Conservation (phyloP, 495 filamentous ascomycete species). For the Neurospora africana region DNA sequence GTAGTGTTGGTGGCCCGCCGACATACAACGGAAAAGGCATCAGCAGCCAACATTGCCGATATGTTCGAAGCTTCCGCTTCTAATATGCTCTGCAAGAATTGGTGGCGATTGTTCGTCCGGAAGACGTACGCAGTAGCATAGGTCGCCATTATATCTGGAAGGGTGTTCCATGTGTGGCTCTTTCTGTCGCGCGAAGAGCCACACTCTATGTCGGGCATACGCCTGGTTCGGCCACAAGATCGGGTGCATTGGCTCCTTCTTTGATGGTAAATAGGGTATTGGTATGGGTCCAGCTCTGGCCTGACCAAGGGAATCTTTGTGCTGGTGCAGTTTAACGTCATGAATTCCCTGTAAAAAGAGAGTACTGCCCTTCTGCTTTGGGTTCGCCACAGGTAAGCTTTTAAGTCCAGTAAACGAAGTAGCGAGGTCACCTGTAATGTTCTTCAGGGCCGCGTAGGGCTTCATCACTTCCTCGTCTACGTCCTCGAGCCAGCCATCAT, state of each 20-base stretch:
- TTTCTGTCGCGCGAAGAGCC: neutral
- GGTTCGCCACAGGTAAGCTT: neutral
- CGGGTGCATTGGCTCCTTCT: neutral
- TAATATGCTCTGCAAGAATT: neutral
- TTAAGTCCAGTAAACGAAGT: neutral
- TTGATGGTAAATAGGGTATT: neutral
- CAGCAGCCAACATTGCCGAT: neutral
- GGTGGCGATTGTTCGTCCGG: neutral
- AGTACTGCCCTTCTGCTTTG: neutral
- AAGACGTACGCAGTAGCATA: neutral
- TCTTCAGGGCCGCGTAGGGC: neutral
- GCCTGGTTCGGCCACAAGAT: neutral
- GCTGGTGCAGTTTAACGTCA: neutral
- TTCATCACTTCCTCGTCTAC: too few species aligned
- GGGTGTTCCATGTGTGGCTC: neutral
- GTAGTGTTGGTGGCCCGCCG: neutral
- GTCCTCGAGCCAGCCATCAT: neutral
- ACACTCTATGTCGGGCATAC: neutral
- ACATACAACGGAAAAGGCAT: neutral
- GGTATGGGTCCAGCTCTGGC: neutral
- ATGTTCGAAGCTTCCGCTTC: neutral
- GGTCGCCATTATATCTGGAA: neutral
- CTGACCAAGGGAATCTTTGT: neutral
- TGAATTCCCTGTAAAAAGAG: neutral
- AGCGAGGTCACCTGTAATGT: neutral